phyloP scores from a whole-genome alignment of 2,329 filamentous ascomycete genomes.

The Curvularia lunata region DNA sequence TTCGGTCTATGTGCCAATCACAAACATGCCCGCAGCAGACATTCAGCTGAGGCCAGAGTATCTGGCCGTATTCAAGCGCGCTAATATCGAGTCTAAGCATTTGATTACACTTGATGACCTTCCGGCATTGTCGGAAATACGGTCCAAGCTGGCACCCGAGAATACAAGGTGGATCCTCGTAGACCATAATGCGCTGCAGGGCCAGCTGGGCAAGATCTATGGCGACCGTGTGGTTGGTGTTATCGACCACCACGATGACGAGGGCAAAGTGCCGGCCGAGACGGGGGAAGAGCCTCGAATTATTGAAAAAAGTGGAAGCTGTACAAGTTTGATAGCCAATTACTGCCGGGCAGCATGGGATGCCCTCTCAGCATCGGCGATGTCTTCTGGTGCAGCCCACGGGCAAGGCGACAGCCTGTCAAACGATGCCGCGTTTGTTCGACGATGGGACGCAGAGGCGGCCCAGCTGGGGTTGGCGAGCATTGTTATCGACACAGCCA shows the following conservation, averaged over 20 bases:
- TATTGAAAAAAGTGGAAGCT: slow-evolving; percentile 73
- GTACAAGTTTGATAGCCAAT: slow-evolving; percentile 71
- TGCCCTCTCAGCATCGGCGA: slow-evolving; percentile 48
- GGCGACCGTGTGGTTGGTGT: slow-evolving; percentile 64
- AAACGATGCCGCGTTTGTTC: slow-evolving; percentile 42
- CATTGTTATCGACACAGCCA: slow-evolving; percentile 75
- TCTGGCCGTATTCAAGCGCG: slow-evolving; percentile 66
- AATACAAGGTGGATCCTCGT: slow-evolving; percentile 75
- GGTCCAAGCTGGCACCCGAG: slow-evolving; percentile 55
- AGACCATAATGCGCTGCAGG: slow-evolving; percentile 78
- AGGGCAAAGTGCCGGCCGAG: slow-evolving; percentile 60
- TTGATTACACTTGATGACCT: slow-evolving; percentile 70
- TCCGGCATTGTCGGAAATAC: slow-evolving; percentile 59
- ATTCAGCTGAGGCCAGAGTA: slow-evolving; percentile 77
- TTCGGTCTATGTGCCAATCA: slow-evolving; percentile 71
- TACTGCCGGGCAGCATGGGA: slow-evolving; percentile 66
- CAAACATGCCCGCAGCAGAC: slow-evolving; percentile 72
- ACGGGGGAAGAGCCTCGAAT: slow-evolving; percentile 62
- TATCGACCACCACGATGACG: slow-evolving; percentile 82
- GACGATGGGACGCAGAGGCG: slow-evolving; percentile 62
- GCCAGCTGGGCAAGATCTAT: slow-evolving; percentile 63
- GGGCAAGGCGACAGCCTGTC: slow-evolving; percentile 49
- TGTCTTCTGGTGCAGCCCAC: slow-evolving; percentile 52
- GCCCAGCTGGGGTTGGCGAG: slow-evolving; percentile 72
- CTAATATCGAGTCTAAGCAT: slow-evolving; percentile 64